Evolutionary conservation across 176 grass and related monocot species (phyloP).

Genomic region (Bothriochloa decipiens): DNA sequence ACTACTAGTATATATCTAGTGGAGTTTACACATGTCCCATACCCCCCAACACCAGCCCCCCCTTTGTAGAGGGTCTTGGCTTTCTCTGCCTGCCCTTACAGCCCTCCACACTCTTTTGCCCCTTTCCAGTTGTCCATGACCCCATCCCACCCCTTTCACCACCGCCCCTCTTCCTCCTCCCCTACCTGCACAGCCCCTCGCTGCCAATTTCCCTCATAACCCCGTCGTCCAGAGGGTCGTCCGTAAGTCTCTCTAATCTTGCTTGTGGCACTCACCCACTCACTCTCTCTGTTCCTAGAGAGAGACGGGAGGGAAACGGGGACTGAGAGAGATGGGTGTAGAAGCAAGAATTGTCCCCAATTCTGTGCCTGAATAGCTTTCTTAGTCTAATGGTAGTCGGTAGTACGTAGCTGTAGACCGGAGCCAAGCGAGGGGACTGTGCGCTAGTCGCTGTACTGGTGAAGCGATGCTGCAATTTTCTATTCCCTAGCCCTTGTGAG

Average conservation of each 20-base stretch:
- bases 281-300: conserved; percentile 14
- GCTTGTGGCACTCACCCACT: conserved; percentile 39
- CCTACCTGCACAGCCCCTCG: conserved; percentile 42
- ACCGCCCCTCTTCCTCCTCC: conserved; percentile 66
- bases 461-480: conserved; percentile 33
- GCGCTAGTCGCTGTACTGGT: conserved; percentile 8
- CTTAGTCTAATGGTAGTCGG: conserved; percentile 34
- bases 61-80: conserved; percentile 46
- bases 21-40: conserved; percentile 34
- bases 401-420: not conserved
- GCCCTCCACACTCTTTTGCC: conserved; percentile 43
- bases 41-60: not conserved
- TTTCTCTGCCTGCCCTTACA: conserved; percentile 34
- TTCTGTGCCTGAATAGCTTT: conserved; percentile 46
- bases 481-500: conserved; percentile 20
- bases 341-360: conserved; percentile 69
- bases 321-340: conserved; percentile 36
- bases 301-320: conserved; percentile 47
- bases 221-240: conserved; percentile 38
- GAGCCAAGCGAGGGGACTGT: not conserved
- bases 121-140: conserved; percentile 80
- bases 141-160: conserved; percentile 81
- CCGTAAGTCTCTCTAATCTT: conserved; percentile 37
- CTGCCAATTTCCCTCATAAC: conserved; percentile 52
- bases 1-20: not conserved